Percentiles rank a stretch among this genome's conserved stretches.
Evolutionary conservation across 345 rosid species (phyloP).

Genomic region (Populus ilicifolia): DNA sequence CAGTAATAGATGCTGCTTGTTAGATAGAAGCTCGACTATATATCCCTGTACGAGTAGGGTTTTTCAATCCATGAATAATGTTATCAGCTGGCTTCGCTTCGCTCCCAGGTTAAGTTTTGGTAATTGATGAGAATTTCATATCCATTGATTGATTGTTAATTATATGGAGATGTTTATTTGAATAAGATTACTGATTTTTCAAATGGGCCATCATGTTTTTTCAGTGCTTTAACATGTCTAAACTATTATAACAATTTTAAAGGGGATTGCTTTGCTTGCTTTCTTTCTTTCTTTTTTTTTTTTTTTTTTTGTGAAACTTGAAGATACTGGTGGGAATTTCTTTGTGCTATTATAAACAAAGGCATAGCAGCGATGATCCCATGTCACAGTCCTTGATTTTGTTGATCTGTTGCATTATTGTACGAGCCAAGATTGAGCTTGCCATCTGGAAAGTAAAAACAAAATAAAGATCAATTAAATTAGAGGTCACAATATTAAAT

Average conservation of each 20-base stretch:
- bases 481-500: neutral
- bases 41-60: neutral
- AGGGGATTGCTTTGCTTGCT: neutral
- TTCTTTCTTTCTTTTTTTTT: too few species aligned
- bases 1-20: neutral
- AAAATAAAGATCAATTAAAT: neutral
- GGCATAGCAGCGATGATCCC: neutral
- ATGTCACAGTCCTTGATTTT: neutral
- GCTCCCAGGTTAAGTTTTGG: neutral
- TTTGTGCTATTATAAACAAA: neutral
- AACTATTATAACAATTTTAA: neutral
- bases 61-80: neutral
- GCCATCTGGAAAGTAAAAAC: neutral
- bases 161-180: neutral
- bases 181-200: neutral
- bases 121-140: neutral
- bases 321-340: neutral
- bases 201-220: neutral
- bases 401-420: neutral
- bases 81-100: neutral
- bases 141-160: neutral
- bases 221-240: neutral
- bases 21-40: neutral
- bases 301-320: neutral
- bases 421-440: neutral